Evolutionary conservation across 2,329 filamentous ascomycete species (phyloP), one percentile per base, ranked within the genome.

Genomic region (Neonectria coccinea): DNA sequence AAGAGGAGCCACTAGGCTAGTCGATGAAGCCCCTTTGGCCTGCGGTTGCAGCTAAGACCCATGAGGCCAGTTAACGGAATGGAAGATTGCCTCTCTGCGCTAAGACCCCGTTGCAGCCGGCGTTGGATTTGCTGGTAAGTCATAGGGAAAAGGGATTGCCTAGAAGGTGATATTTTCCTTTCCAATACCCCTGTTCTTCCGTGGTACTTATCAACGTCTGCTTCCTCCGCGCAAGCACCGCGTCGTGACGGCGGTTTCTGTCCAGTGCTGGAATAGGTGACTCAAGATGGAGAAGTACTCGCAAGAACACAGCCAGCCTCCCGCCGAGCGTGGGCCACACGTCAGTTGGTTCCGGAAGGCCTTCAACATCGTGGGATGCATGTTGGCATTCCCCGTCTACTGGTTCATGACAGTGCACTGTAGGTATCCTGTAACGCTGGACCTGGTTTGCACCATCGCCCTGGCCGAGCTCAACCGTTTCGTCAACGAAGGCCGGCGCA

Each of bases 391-490:
- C 2, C 70, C 70, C 12, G 33, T 69, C 5, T 71, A 66, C 56
- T 70, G 66, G 66, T 18, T 63, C 4, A 48, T 65, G 44, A 67
- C 69, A 14, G 64, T 71, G n/a, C 59, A 67, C 33, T 70, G 69
- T 41, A 66, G 62, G n/a, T 73, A 62, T 52, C 70, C 70, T 3
- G 69, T 73, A 11, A 73, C 70, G 2, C 56, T 71, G 18, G 70
- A 73, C 55, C 54, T 70, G 45, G 55, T 71, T 57, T 50, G 70
- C 25, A 73, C 69, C 7, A 63, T 73, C 22, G 31, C 50, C 12
- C 60, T 73, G 14, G 59, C 70, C 1, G 70, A 73, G 57, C 59
- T 71, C 18, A 73, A 67, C 31, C 70, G 70, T 10, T 70, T 66
- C 29, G 36, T 67, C 55, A 73, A 73, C 45, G 67, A 73, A 39